Evolutionary conservation across 768 basidiomycete species (phyloP).

Genomic region (Suillus occidentalis): DNA sequence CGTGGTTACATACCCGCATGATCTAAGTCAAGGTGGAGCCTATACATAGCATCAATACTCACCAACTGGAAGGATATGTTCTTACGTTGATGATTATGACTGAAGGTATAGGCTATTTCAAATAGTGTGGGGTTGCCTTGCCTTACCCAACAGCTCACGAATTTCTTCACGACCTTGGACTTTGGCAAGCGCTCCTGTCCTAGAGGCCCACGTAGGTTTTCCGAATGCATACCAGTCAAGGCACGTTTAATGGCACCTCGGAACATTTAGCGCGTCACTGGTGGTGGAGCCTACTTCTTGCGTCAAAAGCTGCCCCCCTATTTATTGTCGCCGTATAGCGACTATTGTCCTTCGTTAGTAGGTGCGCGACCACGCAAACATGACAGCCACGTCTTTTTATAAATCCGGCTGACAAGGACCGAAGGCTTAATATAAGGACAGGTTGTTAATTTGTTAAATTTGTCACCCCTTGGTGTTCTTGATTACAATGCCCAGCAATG

Average conservation of each 20-base stretch:
- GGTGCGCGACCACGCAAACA: neutral
- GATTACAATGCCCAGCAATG: conserved; percentile 28
- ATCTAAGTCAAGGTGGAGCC: neutral
- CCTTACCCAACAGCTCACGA: neutral
- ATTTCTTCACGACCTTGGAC: neutral
- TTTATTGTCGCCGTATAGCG: neutral
- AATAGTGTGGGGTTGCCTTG: neutral
- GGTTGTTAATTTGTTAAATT: neutral
- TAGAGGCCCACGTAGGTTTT: neutral
- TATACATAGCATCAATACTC: neutral
- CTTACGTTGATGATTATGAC: neutral
- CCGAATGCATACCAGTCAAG: neutral
- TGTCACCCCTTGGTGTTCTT: neutral
- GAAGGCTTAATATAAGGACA: neutral
- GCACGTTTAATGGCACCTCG: neutral
- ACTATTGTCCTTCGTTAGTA: neutral
- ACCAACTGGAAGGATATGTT: neutral
- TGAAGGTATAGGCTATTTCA: neutral
- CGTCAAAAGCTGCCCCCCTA: neutral
- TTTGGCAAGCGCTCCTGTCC: neutral
- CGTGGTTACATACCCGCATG: conserved; percentile 34
- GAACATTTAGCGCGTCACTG: neutral
- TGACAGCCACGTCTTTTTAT: neutral
- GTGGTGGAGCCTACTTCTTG: neutral
- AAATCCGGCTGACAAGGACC: neutral